Percentiles rank a stretch among this genome's conserved stretches.
Conservation (phyloP, 192 early-diverging fungal genomes). For the Podila horticola region DNA sequence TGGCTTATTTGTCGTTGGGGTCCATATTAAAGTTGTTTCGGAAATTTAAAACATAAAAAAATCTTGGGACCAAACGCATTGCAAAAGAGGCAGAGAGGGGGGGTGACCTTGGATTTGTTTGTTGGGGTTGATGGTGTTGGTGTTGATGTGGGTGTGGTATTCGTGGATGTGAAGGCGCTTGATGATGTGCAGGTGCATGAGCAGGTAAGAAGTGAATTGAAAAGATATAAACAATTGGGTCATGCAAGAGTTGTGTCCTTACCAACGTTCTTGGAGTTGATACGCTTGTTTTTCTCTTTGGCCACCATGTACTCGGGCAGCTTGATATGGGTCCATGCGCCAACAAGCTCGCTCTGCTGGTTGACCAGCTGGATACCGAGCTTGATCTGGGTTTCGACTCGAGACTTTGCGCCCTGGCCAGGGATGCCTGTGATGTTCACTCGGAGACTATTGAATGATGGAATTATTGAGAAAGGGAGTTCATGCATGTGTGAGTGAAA, state of each 20-base stretch:
- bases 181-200: conserved; percentile 13
- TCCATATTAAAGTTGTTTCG: neutral
- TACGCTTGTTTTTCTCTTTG: conserved; percentile 72
- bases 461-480: neutral
- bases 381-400: conserved; percentile 97
- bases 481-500: neutral
- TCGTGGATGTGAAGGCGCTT: neutral
- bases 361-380: conserved; percentile 86
- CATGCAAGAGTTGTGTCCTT: neutral
- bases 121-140: neutral
- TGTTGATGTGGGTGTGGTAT: too few species aligned
- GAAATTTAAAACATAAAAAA: neutral
- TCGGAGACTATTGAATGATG: conserved; percentile 21
- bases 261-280: conserved; percentile 52
- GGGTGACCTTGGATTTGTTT: neutral
- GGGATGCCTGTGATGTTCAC: conserved; percentile 60
- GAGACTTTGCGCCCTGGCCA: conserved; percentile 76
- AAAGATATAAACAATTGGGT: neutral
- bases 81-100: neutral
- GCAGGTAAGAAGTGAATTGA: neutral
- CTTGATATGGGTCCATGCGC: conserved; percentile 84
- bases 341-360: conserved; percentile 72
- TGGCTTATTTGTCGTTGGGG: too few species aligned
- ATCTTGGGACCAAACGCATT: neutral
- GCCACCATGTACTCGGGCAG: conserved; percentile 88